Evolutionary conservation across 768 basidiomycete genomes (phyloP), one percentile per base, ranked within the genome.

Genomic region (Hygrophoropsis aurantiaca): DNA sequence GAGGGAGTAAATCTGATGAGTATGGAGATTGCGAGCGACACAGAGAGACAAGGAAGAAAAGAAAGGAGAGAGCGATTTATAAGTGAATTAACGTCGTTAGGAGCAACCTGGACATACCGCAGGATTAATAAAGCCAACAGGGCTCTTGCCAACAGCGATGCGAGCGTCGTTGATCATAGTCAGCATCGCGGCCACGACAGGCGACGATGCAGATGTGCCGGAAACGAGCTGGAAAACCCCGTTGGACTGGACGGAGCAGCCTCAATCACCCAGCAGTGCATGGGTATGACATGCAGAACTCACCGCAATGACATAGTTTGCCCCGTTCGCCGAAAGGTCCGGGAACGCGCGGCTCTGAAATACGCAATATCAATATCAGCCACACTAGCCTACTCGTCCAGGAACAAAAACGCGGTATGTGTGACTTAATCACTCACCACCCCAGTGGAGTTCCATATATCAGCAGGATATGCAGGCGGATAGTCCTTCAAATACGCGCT

Each of bases 81-180:
- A n/a, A n/a, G n/a, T n/a, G n/a, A n/a, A n/a, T n/a, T n/a, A n/a
- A n/a, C n/a, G n/a, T n/a, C n/a, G n/a, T n/a, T n/a, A n/a, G n/a
- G n/a, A n/a, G n/a, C n/a, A n/a, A n/a, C n/a, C n/a, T n/a, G n/a
- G 41, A 38, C 67, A 18, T 47, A 73, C 67, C 21, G 66, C 54
- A 32, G 72, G 72, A 51, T 74, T 74, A 51, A 74, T 70, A 53
- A 74, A 74, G 1, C 69, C 67, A 27, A 69, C 59, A n/a, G 71
- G 65, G 3, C 52, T 61, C 58, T 71, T 71, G 7, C 69, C 69
- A 2, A 53, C 56, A 24, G 62, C 54, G 18, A 73, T 47, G 9
- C 71, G 59, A 0, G 70, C 71, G 44, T 71, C 70, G 37, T 74
- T 72, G 21, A 73, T 59, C 7, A 73, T 54, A 5, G 71, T 64